Conservation (phyloP, 2,329 filamentous ascomycete species). For the Botrytis sinoallii region DNA sequence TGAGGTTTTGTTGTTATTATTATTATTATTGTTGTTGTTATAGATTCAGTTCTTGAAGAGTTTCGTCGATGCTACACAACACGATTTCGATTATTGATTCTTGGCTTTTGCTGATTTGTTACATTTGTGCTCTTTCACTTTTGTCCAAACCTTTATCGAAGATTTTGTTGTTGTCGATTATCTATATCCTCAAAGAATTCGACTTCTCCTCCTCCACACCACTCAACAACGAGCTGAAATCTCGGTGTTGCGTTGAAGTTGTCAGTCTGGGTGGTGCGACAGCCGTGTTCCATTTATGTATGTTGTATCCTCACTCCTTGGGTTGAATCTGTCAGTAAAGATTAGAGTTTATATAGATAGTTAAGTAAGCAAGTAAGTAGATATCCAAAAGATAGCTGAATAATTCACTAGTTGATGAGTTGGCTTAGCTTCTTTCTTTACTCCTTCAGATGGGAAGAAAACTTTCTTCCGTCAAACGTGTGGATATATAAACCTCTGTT, state of each 20-base stretch:
- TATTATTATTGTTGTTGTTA: no score
- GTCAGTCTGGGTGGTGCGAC: rapidly evolving
- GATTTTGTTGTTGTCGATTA: not conserved
- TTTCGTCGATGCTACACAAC: no score
- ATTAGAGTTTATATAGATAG: not conserved
- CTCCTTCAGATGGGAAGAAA: not conserved
- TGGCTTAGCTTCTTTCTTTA: not conserved
- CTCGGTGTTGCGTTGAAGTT: not conserved
- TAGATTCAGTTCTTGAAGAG: no score
- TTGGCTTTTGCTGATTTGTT: not conserved
- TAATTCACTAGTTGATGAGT: not conserved
- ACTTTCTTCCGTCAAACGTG: not conserved
- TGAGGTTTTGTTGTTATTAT: no score
- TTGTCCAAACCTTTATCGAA: no score
- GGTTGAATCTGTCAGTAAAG: no score
- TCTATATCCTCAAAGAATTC: not conserved
- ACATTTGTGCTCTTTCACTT: no score
- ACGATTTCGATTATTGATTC: rapidly evolving
- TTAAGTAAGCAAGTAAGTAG: not conserved
- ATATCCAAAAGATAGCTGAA: rapidly evolving
- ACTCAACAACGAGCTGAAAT: rapidly evolving
- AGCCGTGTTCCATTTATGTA: rapidly evolving
- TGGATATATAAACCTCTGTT: not conserved
- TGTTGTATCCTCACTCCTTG: not conserved
- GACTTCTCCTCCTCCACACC: rapidly evolving